Conservation (phyloP, 169 alveolate species). For the Plasmodium ovale region DNA sequence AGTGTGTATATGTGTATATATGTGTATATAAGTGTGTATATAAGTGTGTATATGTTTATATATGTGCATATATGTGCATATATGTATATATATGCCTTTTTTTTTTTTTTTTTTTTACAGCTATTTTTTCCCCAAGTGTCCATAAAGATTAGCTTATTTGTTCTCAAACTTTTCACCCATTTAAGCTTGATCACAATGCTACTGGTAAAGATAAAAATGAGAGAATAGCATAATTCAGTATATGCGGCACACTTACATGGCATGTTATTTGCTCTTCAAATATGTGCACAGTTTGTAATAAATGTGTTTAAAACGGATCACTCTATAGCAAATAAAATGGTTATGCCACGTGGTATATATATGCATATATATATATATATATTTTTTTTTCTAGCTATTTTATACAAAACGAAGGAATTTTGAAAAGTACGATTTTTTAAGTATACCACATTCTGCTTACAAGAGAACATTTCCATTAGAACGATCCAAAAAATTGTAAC, state of each 20-base stretch:
- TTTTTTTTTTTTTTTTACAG: conserved; percentile 20
- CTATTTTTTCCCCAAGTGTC: neutral
- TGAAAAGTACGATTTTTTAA: conserved; percentile 46
- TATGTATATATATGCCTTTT: neutral
- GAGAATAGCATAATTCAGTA: neutral
- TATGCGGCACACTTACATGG: neutral
- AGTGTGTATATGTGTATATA: neutral
- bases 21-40: neutral
- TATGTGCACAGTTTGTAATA: neutral
- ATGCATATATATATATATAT: neutral
- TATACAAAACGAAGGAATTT: conserved; percentile 41
- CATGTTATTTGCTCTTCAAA: neutral
- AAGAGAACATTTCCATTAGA: conserved; percentile 62
- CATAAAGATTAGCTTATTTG: neutral
- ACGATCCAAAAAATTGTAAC: conserved; percentile 44
- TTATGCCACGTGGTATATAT: neutral
- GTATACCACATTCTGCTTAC: conserved; percentile 53
- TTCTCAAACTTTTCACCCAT: conserved; percentile 6
- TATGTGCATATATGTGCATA: neutral
- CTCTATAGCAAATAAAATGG: neutral
- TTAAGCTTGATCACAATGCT: conserved; percentile 35
- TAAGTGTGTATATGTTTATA: neutral
- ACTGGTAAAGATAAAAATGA: conserved; percentile 38
- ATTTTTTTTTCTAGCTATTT: conserved; percentile 20
- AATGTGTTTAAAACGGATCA: neutral